Evolutionary conservation across 1,284 basidiomycete genomes (phyloP).

Genomic region (Volvariella volvacea): DNA sequence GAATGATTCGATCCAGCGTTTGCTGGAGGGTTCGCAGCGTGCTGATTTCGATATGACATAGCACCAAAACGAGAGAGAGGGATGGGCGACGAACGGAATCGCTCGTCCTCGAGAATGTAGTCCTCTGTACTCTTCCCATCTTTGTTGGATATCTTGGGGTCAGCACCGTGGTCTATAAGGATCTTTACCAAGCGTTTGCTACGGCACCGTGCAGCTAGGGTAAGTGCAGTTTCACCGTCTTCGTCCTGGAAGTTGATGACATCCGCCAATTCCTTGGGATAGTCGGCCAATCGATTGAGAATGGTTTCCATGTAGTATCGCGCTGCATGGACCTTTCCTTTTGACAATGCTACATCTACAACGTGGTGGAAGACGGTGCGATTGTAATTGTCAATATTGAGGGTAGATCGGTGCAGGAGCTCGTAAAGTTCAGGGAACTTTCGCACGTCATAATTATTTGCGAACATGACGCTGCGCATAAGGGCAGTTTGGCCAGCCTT

Average conservation of each 20-base stretch:
- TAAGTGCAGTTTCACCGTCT: constrained; percentile 96
- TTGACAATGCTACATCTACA: constrained; percentile 96
- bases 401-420: constrained; percentile 91
- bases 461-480: constrained; percentile 99
- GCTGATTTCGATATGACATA: constrained; percentile 66
- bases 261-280: constrained; percentile 94
- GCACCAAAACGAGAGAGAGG: constrained; percentile 56
- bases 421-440: constrained; percentile 99
- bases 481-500: constrained; percentile 94
- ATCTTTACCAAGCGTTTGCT: constrained; percentile 97
- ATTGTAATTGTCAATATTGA: constrained; percentile 98
- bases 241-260: constrained; percentile 99
- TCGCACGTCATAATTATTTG: constrained; percentile 98
- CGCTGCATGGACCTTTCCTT: constrained; percentile 96
- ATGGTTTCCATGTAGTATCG: constrained; percentile 99
- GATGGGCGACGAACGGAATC: constrained; percentile 87
- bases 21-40: constrained; percentile 45
- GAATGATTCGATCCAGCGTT: constrained; percentile 31
- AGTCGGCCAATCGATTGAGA: constrained; percentile 84
- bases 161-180: constrained; percentile 93
- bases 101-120: constrained; percentile 98
- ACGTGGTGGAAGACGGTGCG: constrained; percentile 99
- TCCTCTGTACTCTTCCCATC: constrained; percentile 98
- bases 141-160: constrained; percentile 92
- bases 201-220: constrained; percentile 92